phyloP scores from a whole-genome alignment of 164 flowering plant genomes.

The Nymphaea thermarum region DNA sequence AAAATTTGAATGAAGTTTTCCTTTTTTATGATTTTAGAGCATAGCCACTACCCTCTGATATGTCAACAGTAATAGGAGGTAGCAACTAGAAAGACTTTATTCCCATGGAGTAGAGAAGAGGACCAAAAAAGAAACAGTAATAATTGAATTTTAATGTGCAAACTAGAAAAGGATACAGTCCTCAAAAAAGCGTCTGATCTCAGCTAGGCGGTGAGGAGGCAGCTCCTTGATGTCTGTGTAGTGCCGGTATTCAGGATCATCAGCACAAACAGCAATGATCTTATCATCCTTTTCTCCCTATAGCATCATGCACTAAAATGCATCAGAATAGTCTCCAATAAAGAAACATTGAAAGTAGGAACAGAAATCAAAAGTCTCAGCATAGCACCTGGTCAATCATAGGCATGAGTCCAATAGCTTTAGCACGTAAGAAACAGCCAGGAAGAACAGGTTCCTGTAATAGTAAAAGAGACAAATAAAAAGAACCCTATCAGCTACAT shows the following conservation, averaged over 20 bases:
- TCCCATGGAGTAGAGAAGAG: no score
- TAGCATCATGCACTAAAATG: constrained; percentile 2
- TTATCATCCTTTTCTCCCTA: constrained; percentile 91
- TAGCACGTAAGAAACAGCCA: constrained; percentile 78
- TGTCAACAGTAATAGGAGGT: no score
- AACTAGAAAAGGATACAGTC: constrained; percentile 50
- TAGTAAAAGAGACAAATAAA: constrained; percentile 2
- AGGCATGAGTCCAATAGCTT: constrained; percentile 82
- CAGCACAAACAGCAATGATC: constrained; percentile 80
- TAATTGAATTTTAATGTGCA: no score
- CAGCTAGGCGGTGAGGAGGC: constrained; percentile 81
- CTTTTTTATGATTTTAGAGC: no score
- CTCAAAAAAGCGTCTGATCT: constrained; percentile 78
- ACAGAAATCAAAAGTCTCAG: background rate
- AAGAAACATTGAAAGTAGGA: background rate
- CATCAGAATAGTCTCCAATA: background rate
- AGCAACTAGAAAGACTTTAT: no score
- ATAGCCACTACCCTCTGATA: no score
- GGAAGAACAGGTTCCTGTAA: constrained; percentile 70
- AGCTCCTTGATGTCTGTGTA: constrained; percentile 73
- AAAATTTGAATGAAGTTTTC: background rate
- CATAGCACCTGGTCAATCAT: constrained; percentile 66
- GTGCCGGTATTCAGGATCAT: constrained; percentile 80
- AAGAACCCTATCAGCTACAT: no score
- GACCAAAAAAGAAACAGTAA: no score